These are phyloP conservation scores for Umbelopsis sp. DNA, from an alignment of 371 early-diverging fungal genomes.

Conservation along the genomic window DNA sequence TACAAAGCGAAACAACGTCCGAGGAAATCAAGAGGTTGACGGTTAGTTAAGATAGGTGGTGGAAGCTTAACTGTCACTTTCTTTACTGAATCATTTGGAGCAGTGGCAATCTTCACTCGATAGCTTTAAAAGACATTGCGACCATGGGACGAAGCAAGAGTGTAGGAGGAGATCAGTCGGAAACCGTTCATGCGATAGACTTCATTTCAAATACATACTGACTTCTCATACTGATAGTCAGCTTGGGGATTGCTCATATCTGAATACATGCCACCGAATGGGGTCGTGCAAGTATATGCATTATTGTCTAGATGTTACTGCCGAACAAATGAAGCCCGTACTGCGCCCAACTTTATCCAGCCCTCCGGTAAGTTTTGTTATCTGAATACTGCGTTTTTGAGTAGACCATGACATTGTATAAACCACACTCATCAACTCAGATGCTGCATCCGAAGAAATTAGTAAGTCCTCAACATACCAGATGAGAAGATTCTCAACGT, in stretches of 20 bases:
- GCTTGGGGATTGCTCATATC: slow-evolving; percentile 56
- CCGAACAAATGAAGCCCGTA: slow-evolving; percentile 2
- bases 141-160: slow-evolving; percentile 12
- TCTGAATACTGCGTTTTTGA: no score
- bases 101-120: slow-evolving; percentile 6
- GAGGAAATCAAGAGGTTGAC: neutral
- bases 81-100: neutral
- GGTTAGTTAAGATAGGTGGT: neutral
- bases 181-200: slow-evolving; percentile 2
- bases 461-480: neutral
- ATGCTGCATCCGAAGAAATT: neutral
- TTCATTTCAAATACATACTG: slow-evolving; percentile 46
- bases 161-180: neutral
- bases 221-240: slow-evolving; percentile 41
- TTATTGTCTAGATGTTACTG: slow-evolving; percentile 47
- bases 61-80: no score
- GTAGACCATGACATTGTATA: no score
- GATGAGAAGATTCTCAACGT: neutral
- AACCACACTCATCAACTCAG: no score
- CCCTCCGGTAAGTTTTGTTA: neutral
- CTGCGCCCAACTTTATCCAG: neutral
- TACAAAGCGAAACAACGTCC: neutral
- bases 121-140: neutral
- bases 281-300: slow-evolving; percentile 56
- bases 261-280: slow-evolving; percentile 57